Base-by-base conservation (phyloP, 2,329 filamentous ascomycete species). In the Gremmenia infestans region DNA sequence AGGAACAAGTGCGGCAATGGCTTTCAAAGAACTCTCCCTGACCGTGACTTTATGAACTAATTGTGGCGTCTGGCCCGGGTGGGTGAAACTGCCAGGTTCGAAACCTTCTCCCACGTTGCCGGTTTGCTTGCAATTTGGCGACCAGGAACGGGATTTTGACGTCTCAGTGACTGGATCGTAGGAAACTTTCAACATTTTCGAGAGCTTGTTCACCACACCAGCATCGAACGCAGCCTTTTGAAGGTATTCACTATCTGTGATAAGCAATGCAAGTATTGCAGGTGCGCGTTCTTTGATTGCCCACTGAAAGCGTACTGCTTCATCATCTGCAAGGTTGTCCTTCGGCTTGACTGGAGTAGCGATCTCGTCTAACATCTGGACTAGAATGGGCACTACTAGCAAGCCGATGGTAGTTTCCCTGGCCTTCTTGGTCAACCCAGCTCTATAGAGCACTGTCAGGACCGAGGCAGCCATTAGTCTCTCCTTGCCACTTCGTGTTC, bases 181-280 rank as follows among this genome's bases (percentile, higher is more conserved):
- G 1, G 83, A 82, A 65, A 81, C 78, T 66, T 87, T 88, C 22
- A 89, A 71, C 56, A 87, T 76, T 53, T 82, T 78, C 14, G 85
- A 81, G 15, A 89, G 74, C 52, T 79, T 78, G 52, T 81, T 81
- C 52, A 89, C 78, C 11, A 82, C 81, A 53, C 77, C 77, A 47
- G 82, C 82, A 58, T 97, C 89, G 45, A 86, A 87, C 0, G 91
- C 91, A 39, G 90, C 86, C 65, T 86, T 88, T 71, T 97, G 93
- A 52, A 97, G 78, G 56, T 82, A 80, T 58, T 88, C 83, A 68
- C 86, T 91, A 66, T 94, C 89, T 25, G 85, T 83, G 17, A 96
- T 84, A 40, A 97, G 77, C 47, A 86, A 83, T 15, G 91, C 89
- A 53, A 97, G 77, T 11, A 95, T 81, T 1, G 83, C 80, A 7